Conservation (phyloP, 1,284 basidiomycete genomes). For the Apiotrichum akiyoshidainum region DNA sequence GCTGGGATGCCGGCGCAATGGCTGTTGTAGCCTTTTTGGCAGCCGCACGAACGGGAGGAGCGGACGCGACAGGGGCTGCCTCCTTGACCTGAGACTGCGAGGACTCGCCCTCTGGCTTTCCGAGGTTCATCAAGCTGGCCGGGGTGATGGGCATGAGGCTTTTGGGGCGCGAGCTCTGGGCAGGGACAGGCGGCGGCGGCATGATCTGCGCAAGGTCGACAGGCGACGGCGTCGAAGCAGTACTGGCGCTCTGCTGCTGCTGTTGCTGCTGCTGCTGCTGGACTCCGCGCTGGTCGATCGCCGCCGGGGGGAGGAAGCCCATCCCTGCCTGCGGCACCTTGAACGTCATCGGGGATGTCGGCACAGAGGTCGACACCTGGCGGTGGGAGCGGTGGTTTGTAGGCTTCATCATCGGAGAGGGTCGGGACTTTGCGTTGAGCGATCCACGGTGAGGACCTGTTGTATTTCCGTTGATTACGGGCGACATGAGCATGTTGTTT, state of each 20-base stretch:
- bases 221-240: conserved; percentile 64
- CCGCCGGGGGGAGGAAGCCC: conserved; percentile 39
- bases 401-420: conserved; percentile 51
- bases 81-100: neutral
- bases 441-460: conserved; percentile 42
- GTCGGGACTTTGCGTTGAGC: conserved; percentile 40
- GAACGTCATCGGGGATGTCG: conserved; percentile 30
- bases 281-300: conserved; percentile 36
- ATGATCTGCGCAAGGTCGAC: conserved; percentile 65
- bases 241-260: conserved; percentile 20
- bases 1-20: conserved; percentile 1
- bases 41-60: conserved; percentile 9
- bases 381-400: conserved; percentile 36
- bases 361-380: conserved; percentile 20
- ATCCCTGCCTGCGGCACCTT: conserved; percentile 22
- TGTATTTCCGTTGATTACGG: conserved; percentile 11
- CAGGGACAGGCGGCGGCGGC: conserved; percentile 58
- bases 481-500: conserved; percentile 12
- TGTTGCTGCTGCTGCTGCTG: conserved; percentile 20
- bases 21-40: conserved; percentile 15
- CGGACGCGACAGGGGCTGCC: neutral
- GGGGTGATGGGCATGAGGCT: conserved; percentile 75
- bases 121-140: conserved; percentile 80
- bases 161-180: conserved; percentile 21
- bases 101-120: conserved; percentile 34